Conservation (phyloP, 2,329 filamentous ascomycete genomes). For the Colletotrichum sp. region DNA sequence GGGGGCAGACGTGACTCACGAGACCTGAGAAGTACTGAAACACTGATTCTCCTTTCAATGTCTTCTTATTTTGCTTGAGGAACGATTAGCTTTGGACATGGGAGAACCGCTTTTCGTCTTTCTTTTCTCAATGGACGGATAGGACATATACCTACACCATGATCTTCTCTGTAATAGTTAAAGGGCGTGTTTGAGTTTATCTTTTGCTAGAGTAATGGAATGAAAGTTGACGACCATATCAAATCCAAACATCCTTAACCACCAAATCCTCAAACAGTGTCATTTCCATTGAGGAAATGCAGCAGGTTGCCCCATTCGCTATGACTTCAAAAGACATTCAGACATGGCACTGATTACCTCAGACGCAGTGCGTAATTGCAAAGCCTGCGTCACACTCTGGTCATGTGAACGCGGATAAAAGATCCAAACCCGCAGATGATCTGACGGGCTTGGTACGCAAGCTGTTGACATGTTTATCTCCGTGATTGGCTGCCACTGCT, state of each 20-base stretch:
- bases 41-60: neutral
- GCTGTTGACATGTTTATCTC: neutral
- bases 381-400: neutral
- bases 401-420: neutral
- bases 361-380: neutral
- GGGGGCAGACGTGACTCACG: neutral
- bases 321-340: accelerated
- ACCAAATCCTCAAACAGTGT: neutral
- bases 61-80: neutral
- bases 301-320: neutral
- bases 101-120: neutral
- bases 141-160: neutral
- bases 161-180: neutral
- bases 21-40: neutral
- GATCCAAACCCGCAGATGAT: neutral
- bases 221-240: neutral
- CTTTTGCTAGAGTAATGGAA: neutral
- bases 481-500: neutral
- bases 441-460: neutral
- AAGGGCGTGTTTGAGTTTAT: neutral
- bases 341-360: neutral
- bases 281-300: neutral
- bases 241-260: neutral
- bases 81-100: neutral
- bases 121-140: neutral